A percentile compares a stretch with the other conserved stretches of the same genome.
These are phyloP conservation scores for Neurospora crassa DNA, from an alignment of 2,329 filamentous ascomycete species.

Conservation along the genomic window DNA sequence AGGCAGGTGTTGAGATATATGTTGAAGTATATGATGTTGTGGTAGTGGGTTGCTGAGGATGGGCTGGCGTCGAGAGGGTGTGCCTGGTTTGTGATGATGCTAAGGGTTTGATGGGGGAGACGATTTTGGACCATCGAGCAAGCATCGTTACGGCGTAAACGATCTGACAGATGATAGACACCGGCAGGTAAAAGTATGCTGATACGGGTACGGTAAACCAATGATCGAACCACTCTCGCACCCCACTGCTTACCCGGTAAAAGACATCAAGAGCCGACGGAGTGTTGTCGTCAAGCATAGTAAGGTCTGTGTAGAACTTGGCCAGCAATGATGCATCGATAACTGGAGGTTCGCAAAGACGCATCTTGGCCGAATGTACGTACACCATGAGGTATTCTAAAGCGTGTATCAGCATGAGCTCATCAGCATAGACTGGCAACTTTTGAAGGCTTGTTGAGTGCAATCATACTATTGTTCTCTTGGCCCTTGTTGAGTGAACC, in stretches of 20 bases:
- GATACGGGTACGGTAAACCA: conserved; percentile 35
- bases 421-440: background rate
- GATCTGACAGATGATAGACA: conserved; percentile 34
- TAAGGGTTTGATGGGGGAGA: conserved; percentile 17
- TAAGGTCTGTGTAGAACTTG: conserved; percentile 33
- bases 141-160: conserved; percentile 42
- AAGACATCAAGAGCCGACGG: conserved; percentile 39
- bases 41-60: background rate
- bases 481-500: conserved; percentile 27
- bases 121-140: conserved; percentile 39
- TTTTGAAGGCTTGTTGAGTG: background rate
- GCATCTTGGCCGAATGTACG: conserved; percentile 30
- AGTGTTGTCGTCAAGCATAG: conserved; percentile 25
- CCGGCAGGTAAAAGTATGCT: conserved; percentile 36
- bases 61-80: background rate
- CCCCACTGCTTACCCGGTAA: conserved; percentile 36
- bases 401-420: background rate
- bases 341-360: conserved; percentile 38
- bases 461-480: conserved; percentile 27
- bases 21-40: background rate
- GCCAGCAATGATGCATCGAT: conserved; percentile 31
- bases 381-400: conserved; percentile 31
- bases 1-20: background rate
- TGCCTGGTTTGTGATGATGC: background rate
- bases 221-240: conserved; percentile 39